Base-by-base conservation (phyloP, 2,329 filamentous ascomycete species). In the Penicillium brevicompactum region DNA sequence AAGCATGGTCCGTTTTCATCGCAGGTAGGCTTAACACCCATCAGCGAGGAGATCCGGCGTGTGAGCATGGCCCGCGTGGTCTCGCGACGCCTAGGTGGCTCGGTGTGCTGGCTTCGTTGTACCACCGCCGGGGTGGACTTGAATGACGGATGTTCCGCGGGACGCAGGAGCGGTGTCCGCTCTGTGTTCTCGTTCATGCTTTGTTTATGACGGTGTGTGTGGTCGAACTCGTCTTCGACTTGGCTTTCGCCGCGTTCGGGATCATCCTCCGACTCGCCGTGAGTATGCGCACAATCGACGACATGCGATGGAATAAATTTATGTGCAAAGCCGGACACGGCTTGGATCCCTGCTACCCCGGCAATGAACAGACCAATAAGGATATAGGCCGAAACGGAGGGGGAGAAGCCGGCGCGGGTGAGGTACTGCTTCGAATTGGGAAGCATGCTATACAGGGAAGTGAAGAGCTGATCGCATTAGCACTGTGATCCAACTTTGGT, bases 401-500 rank as follows among this genome's bases (percentile, higher is more conserved):
- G 80, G 7, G 84, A 81, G 73, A 87, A 87, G 14, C 86, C 87
- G 49, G 86, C 88, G 51, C 86, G 80, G 56, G 82, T 79, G 3
- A 99, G 82, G 68, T 96, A 96, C 38, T 80, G 80, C 68, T 89
- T 92, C 2, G 93, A 87, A 18, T 90, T 91, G 9, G 93, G 93
- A 7, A 97, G 82, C 90, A 97, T 97, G 74, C 87, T 94, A 73
- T 92, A 96, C 30, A 97, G 77, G 1, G 93, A 87, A 34, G 92
- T 96, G 74, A 96, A 97, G 40, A 96, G 83, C 92, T 96, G 38
- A 18, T 46, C 43, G 21, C 5, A 8, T 45, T 32, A 30, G 45
- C 18, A 43, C 48, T 34, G 44, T 14, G 30, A 18, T 54, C 38
- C 16, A n/a, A 30, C 21, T 31, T 24, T 30, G 8, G 4, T 22